phyloP scores from a whole-genome alignment of 805 yeast genomes.

The Yamadazyma philogaea region DNA sequence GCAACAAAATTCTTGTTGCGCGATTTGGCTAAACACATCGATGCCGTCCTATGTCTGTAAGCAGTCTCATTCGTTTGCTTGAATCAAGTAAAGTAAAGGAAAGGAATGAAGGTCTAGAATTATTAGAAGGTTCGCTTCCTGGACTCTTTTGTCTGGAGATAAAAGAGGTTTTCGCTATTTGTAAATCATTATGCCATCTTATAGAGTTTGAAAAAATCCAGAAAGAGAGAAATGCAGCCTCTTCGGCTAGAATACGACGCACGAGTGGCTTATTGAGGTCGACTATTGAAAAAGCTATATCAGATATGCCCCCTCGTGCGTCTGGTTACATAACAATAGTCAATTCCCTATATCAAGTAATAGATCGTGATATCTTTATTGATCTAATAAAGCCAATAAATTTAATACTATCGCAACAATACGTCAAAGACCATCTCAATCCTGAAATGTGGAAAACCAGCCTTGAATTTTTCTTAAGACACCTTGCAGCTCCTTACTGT shows the following conservation, averaged over 20 bases:
- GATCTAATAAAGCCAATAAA: slow-evolving; percentile 25
- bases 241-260: not conserved
- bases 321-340: slow-evolving; percentile 2
- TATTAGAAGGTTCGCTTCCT: slow-evolving; percentile 16
- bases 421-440: slow-evolving; percentile 32
- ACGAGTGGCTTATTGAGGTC: slow-evolving; percentile 4
- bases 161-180: slow-evolving; percentile 3
- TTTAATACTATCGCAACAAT: slow-evolving; percentile 20
- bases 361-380: slow-evolving; percentile 7
- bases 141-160: slow-evolving; percentile 3
- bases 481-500: not conserved
- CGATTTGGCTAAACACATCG: slow-evolving; percentile 1
- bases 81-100: slow-evolving; percentile 53
- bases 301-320: slow-evolving; percentile 6
- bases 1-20: not conserved
- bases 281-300: not conserved
- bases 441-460: slow-evolving; percentile 25
- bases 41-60: not conserved
- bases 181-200: slow-evolving; percentile 3
- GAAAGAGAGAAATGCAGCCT: slow-evolving; percentile 1
- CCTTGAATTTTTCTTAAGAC: slow-evolving; percentile 21
- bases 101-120: slow-evolving; percentile 47
- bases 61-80: slow-evolving; percentile 19
- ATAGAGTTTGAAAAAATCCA: slow-evolving; percentile 5
- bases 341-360: not conserved